Percentiles rank a stretch among this genome's conserved stretches.
Evolutionary conservation across 768 basidiomycete species (phyloP).

Genomic region (Boletus barrowsii): DNA sequence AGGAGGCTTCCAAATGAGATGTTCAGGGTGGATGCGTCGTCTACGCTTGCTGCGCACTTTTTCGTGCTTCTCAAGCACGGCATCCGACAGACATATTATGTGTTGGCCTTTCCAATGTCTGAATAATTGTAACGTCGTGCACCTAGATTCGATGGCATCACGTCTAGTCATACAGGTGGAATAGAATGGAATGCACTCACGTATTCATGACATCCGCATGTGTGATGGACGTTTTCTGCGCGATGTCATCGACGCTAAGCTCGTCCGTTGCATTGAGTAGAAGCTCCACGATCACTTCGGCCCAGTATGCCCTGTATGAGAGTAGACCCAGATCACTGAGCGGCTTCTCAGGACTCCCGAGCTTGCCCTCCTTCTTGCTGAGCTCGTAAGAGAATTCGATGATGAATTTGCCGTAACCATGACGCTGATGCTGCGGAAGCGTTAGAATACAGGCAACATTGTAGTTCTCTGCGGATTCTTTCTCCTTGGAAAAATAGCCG

Average conservation of each 20-base stretch:
- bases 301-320: slow-evolving; percentile 95
- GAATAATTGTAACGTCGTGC: slow-evolving; percentile 90
- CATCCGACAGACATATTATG: slow-evolving; percentile 87
- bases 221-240: slow-evolving; percentile 91
- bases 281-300: slow-evolving; percentile 91
- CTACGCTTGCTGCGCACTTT: slow-evolving; percentile 77
- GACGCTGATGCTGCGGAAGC: slow-evolving; percentile 96
- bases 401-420: slow-evolving; percentile 91
- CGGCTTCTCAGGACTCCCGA: slow-evolving; percentile 97
- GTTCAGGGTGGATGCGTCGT: slow-evolving; percentile 73
- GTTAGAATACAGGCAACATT: slow-evolving; percentile 99
- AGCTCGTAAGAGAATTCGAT: slow-evolving; percentile 99
- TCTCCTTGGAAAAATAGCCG: slow-evolving; percentile 99
- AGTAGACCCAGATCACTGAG: slow-evolving; percentile 91
- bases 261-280: slow-evolving; percentile 69
- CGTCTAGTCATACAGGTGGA: too few relatives aligned
- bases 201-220: slow-evolving; percentile 98
- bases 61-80: slow-evolving; percentile 87
- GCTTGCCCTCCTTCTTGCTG: slow-evolving; percentile 92
- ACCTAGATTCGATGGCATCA: slow-evolving; percentile 47
- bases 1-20: slow-evolving; percentile 92
- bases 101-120: slow-evolving; percentile 96
- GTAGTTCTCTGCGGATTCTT: slow-evolving; percentile 96
- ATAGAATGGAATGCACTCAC: slow-evolving; percentile 49
- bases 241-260: slow-evolving; percentile 94